Percentiles rank a stretch among this genome's conserved stretches.
Conservation (phyloP, 257 asterid genomes). For the Coffea eugenioides region DNA sequence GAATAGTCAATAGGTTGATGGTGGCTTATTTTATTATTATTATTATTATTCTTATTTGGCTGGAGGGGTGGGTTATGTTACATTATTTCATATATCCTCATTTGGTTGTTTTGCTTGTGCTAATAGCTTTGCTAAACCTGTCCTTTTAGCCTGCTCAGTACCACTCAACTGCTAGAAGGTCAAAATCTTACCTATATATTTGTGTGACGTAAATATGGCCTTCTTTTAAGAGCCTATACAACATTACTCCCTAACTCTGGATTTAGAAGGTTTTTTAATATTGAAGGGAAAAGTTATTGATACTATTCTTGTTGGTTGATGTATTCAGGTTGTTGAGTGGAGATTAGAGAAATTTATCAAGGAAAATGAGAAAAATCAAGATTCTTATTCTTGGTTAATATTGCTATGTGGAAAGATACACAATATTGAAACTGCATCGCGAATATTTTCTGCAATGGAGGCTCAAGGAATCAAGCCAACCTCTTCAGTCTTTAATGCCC, state of each 20-base stretch:
- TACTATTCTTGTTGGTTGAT: slow-evolving; percentile 13
- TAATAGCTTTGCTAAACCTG: not conserved
- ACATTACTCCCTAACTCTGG: not conserved
- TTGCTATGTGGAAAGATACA: slow-evolving; percentile 35
- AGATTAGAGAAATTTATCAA: slow-evolving; percentile 40
- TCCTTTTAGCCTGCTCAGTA: not conserved
- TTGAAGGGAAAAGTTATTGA: slow-evolving; percentile 3
- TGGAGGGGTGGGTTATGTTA: too few relatives aligned
- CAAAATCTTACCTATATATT: not conserved
- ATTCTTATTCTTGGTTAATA: slow-evolving; percentile 34
- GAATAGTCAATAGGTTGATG: not conserved
- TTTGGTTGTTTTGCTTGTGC: not conserved
- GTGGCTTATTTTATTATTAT: not conserved
- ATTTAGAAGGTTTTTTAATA: not conserved
- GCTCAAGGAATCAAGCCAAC: slow-evolving; percentile 42
- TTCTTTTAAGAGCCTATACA: not conserved
- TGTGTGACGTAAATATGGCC: too few relatives aligned
- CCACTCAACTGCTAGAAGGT: not conserved
- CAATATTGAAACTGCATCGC: slow-evolving; percentile 44
- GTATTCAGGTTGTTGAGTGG: slow-evolving; percentile 50
- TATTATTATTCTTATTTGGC: not conserved
- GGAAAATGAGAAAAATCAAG: slow-evolving; percentile 21
- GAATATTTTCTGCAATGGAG: slow-evolving; percentile 48
- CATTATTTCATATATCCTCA: not conserved
- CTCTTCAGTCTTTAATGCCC: slow-evolving; percentile 38